Percentiles rank a stretch among this genome's conserved stretches.
Evolutionary conservation across 768 basidiomycete species (phyloP).

Genomic region (Piloderma croceum): DNA sequence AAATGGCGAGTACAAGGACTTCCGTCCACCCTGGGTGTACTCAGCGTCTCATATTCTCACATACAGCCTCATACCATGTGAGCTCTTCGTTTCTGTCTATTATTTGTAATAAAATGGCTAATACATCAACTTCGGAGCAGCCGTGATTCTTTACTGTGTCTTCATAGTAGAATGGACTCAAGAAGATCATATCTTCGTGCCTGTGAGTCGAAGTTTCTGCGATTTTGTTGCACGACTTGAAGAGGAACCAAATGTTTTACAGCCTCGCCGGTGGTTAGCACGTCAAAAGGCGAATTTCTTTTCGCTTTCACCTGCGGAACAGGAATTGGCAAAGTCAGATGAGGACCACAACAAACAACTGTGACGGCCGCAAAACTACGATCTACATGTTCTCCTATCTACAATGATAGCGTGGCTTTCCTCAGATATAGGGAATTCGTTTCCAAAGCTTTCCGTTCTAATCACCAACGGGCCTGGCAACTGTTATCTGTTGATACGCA

Average conservation of each 20-base stretch:
- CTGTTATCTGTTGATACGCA: too few species aligned
- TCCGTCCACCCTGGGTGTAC: conserved; percentile 60
- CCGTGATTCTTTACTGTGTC: conserved; percentile 47
- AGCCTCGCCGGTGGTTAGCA: conserved; percentile 58
- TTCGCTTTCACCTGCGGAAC: conserved; percentile 55
- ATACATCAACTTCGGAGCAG: conserved; percentile 27
- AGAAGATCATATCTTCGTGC: conserved; percentile 65
- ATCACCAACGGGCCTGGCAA: too few species aligned
- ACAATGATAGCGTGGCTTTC: too few species aligned
- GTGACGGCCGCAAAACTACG: too few species aligned
- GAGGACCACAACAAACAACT: neutral
- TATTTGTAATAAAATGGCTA: neutral
- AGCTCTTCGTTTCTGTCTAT: conserved; percentile 10
- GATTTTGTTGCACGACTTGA: neutral
- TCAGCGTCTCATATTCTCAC: conserved; percentile 44
- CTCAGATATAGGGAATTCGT: too few species aligned
- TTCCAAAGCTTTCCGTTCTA: too few species aligned
- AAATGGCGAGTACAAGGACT: too few species aligned
- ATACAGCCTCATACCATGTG: conserved; percentile 54
- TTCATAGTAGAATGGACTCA: conserved; percentile 67
- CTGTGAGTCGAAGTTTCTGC: conserved; percentile 45
- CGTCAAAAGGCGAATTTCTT: conserved; percentile 47
- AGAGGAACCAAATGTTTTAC: conserved; percentile 5
- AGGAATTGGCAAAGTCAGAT: conserved; percentile 25
- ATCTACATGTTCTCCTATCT: too few species aligned